phyloP scores from a whole-genome alignment of 2,329 filamentous ascomycete genomes.

The Diaporthe sp. region DNA sequence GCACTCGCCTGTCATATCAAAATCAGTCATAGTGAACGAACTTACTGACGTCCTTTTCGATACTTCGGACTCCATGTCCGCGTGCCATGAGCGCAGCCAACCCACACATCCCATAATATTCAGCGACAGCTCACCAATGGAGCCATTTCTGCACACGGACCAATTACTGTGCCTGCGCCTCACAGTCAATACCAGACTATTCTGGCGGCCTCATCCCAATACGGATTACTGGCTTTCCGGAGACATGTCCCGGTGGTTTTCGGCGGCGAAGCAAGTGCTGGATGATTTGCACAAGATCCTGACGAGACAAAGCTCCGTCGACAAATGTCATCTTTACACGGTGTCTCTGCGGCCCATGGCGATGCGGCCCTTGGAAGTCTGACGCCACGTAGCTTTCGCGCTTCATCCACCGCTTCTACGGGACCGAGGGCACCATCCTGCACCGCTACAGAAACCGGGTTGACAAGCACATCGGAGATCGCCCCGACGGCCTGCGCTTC shows the following conservation, averaged over 20 bases:
- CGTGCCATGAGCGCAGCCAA: not conserved
- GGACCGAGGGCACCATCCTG: not conserved
- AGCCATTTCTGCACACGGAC: not conserved
- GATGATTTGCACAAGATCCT: not conserved
- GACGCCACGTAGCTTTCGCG: not conserved
- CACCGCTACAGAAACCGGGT: not conserved
- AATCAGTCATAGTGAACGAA: not conserved
- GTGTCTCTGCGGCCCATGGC: not conserved
- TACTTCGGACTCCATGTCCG: not conserved
- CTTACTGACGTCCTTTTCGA: not conserved
- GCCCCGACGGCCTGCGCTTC: not conserved
- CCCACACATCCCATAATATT: not conserved
- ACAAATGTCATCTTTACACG: no score
- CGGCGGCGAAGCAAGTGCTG: not conserved
- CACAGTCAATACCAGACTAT: not conserved
- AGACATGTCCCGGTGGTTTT: constrained; percentile 14
- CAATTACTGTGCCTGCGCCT: not conserved
- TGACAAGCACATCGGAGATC: not conserved
- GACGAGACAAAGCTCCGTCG: not conserved
- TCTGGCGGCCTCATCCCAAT: no score
- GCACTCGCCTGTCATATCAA: no score
- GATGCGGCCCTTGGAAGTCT: not conserved
- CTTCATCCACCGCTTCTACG: not conserved
- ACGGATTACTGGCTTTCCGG: constrained; percentile 11
- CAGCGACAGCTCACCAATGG: not conserved